phyloP scores from a whole-genome alignment of 345 rosid genomes.

The Lumnitzera littorea region DNA sequence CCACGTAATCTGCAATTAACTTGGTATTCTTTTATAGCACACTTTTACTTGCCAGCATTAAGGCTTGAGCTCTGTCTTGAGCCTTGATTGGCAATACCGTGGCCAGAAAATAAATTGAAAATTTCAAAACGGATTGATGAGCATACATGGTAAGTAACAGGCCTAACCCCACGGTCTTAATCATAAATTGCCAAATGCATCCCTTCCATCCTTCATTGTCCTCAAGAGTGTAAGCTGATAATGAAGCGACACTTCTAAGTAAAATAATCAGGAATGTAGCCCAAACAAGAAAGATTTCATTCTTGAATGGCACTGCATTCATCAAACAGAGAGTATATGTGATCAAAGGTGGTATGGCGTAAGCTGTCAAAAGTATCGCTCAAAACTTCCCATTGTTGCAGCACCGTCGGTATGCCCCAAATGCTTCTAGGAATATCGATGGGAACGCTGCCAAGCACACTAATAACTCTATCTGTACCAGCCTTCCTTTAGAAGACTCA shows the following conservation, averaged over 20 bases:
- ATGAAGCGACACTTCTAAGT: neutral
- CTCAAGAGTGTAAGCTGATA: neutral
- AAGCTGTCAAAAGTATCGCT: rapidly evolving
- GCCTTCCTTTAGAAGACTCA: too few species aligned
- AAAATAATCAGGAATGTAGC: neutral
- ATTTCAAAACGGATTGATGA: too few species aligned
- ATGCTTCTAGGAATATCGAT: neutral
- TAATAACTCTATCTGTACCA: too few species aligned
- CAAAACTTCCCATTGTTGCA: neutral
- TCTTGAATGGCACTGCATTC: neutral
- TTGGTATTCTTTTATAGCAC: neutral
- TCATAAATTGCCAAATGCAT: rapidly evolving
- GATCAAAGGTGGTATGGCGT: neutral
- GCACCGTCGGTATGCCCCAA: neutral
- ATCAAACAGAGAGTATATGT: neutral
- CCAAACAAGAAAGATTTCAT: neutral
- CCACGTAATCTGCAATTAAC: neutral
- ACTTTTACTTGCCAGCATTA: neutral
- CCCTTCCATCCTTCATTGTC: constrained; percentile 1
- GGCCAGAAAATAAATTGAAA: too few species aligned
- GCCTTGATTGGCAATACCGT: neutral
- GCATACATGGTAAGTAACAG: rapidly evolving
- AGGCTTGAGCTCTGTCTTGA: neutral
- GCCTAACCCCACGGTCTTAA: neutral
- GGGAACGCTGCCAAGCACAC: too few species aligned